These are phyloP conservation scores for Rhododendron mucronatum DNA, from an alignment of 148 eudicot species.

Conservation along the genomic window DNA sequence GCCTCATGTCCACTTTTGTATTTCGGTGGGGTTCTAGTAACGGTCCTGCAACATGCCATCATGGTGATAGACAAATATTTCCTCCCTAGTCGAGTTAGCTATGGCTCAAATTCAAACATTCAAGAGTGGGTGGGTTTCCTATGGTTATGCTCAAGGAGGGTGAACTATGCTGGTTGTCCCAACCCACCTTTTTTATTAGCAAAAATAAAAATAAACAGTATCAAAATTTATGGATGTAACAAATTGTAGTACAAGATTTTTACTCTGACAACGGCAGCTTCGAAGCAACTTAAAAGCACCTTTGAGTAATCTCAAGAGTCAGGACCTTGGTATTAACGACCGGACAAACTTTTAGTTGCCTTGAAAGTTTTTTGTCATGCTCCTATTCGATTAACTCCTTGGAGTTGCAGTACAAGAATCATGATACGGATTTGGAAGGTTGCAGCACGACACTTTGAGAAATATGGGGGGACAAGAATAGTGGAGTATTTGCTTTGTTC, in stretches of 20 bases:
- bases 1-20: not conserved
- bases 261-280: not conserved
- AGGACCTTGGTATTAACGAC: not conserved
- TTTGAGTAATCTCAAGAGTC: not conserved
- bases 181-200: not conserved
- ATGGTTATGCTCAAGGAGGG: not conserved
- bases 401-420: not conserved
- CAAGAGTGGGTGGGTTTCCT: not conserved
- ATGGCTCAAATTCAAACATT: not conserved
- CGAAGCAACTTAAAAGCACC: not conserved
- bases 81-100: not conserved
- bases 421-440: constrained; percentile 16
- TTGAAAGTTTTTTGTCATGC: not conserved
- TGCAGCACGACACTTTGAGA: not conserved
- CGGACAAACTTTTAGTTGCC: not conserved
- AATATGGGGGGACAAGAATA: constrained; percentile 6
- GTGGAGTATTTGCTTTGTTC: constrained; percentile 14
- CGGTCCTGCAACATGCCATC: not conserved
- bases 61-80: not conserved
- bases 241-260: not conserved
- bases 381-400: not conserved
- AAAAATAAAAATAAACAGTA: too few species aligned
- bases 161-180: not conserved
- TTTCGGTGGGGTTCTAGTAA: not conserved
- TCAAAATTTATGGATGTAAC: not conserved